Base-by-base conservation (phyloP, 345 rosid species). In the Rubroshorea leprosula region DNA sequence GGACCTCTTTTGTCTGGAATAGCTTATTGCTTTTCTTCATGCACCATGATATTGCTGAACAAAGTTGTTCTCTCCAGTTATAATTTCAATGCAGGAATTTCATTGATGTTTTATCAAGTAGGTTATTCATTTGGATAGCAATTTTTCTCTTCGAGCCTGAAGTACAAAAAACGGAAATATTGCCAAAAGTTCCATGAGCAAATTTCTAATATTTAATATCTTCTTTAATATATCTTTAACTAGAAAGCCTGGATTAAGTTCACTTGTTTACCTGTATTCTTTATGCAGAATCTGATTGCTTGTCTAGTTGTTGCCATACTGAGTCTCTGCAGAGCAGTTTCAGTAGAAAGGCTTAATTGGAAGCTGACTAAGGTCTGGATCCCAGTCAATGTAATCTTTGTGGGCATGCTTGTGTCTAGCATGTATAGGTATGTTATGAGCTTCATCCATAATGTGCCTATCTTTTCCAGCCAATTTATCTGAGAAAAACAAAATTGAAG, bases 21-120 rank as follows among this genome's bases (percentile, higher is more conserved):
- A 25, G 96, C 96, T 61, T 91, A 91, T 68, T 91, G 98, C 54
- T 41, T 91, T 56, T 86, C 98, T 68, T 86, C 98, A 6, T 86
- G 98, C 74, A 68, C 95, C 64, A 91, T 91, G 98, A 91, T 86
- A 27, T 51, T 92, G 67, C 71, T 92, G 63, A 91, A 92, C 63
- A 92, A 92, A 75, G 59, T 84, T 65, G 86, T 84, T 63, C 86
- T 92, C 55, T 88, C 96, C 8, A 73, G 74, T 70, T 92, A 76
- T 53, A 73, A 89, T 50, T 92, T 92, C 55, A 76, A 75, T 26
- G 98, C 96, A 0, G 95, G 83, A 61, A 73, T 86, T 61, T 85
- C 96, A 18, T 66, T 92, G 64, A 83, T 92, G 96, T 69, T 92
- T 23, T 92, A 89, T 80, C 98, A 92, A 76, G 98, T 92, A 80